Evolutionary conservation across 2,329 filamentous ascomycete species (phyloP).

Genomic region (Colletotrichum musae): DNA sequence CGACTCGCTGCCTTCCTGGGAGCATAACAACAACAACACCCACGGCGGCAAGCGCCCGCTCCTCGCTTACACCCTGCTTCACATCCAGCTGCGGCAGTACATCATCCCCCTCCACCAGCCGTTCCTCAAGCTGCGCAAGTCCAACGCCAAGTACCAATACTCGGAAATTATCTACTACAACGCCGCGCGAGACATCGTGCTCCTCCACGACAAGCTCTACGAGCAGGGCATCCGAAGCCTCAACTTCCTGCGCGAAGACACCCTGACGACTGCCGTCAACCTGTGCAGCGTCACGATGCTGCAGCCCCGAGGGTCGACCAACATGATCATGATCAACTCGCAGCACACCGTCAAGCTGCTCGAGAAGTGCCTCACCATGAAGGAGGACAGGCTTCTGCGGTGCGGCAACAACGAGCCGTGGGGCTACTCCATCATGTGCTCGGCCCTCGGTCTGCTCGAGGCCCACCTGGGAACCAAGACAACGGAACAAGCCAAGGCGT

Average conservation of each 20-base stretch:
- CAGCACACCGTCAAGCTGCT: constrained; percentile 73
- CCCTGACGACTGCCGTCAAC: constrained; percentile 72
- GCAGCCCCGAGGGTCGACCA: constrained; percentile 70
- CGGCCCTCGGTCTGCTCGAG: constrained; percentile 71
- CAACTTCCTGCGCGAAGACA: constrained; percentile 73
- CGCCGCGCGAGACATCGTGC: constrained; percentile 72
- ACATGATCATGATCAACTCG: constrained; percentile 75
- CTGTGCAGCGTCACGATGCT: constrained; percentile 73
- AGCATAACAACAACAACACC: constrained; percentile 52
- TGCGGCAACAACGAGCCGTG: constrained; percentile 76
- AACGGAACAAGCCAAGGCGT: constrained; percentile 69
- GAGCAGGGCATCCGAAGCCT: constrained; percentile 71
- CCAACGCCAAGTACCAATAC: constrained; percentile 73
- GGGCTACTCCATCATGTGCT: constrained; percentile 76
- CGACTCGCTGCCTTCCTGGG: constrained; percentile 72
- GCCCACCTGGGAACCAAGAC: constrained; percentile 72
- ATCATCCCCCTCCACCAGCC: constrained; percentile 74
- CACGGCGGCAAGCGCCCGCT: constrained; percentile 67
- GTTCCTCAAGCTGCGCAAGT: constrained; percentile 71
- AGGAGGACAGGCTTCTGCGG: constrained; percentile 72
- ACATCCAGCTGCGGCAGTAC: constrained; percentile 73
- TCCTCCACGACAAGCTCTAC: constrained; percentile 73
- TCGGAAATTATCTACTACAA: constrained; percentile 76
- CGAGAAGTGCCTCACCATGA: constrained; percentile 72
- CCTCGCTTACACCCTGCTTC: constrained; percentile 71